Base-by-base conservation (phyloP, 2,329 filamentous ascomycete genomes). In the Colletotrichum zoysiae region DNA sequence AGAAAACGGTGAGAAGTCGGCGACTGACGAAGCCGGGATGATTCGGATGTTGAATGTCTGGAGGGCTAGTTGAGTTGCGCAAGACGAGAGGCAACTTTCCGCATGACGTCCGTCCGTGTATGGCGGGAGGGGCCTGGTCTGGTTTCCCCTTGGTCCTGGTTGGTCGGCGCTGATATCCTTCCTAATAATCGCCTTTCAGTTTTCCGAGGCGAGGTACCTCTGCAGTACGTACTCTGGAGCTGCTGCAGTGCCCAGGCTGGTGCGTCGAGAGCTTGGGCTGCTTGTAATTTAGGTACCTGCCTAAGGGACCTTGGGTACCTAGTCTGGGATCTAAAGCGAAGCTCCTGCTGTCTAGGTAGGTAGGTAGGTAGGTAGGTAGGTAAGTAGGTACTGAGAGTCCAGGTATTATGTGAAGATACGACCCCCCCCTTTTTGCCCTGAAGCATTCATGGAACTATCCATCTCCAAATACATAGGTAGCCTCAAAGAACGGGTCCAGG, bases 31-130 rank as follows among this genome's bases (percentile, higher is more conserved):
- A 65, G 46, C 33, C 55, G 66, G 60, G 48, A 70, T 69, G 65
- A 56, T 65, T 70, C 23, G 33, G 40, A 55, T 53, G 66, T 59
- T 56, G 48, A 55, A 65, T 60, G 55, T 65, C 57, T 69, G 66
- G 53, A 42, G 58, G 65, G 30, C n/a, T 56, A 70, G n/a, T 60
- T 42, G 57, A 56, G 55, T 70, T 72, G 70, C 70, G 66, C 70
- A 55, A 69, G 65, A 64, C 60, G 70, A 64, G 55, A 71, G 70
- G 59, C 70, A 72, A 72, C 65, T 60, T 72, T 40, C 70, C 55
- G 65, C 70, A 72, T 72, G 65, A 72, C 65, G 70, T 72, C 70
- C 65, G 7, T 38, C 35, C 40, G 65, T 69, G 69, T 64, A 71
- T 69, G 59, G 65, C 59, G 62, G 59, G 70, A 72, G 70, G 70